Base-by-base conservation (phyloP, 2,329 filamentous ascomycete genomes). In the Fusarium marasasianum region DNA sequence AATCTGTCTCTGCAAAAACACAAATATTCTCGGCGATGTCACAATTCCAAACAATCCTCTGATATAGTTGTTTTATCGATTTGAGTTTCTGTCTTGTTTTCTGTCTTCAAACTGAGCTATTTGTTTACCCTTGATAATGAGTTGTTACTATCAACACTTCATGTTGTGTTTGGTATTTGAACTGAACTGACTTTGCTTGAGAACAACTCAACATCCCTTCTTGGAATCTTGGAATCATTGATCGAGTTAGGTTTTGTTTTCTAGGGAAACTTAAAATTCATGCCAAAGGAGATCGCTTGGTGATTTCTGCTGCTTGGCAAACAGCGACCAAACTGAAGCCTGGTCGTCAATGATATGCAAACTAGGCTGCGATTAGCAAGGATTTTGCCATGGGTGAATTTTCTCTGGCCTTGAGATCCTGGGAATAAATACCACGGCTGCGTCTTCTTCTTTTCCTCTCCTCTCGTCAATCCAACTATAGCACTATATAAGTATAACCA, bases 231-330 rank as follows among this genome's bases (percentile, higher is more conserved):
- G 9, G 9, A 31, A 31, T 11, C 29, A 11, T 31, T 31, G 4
- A 31, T 2, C 4, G 12, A 31, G 5, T 13, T 31, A 3, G 1
- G 31, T 31, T 8, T 18, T 12, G 6, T 24, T 17, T 24, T 6
- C 6, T n/a, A 8, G 5, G 18, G 0, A 24, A 18, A 8, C 15
- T 8, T 0, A 18, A 26, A 8, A 1, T 14, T 41, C 6, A 8
- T 41, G 40, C 20, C 8, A 29, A 9, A 54, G 8, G 6, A 9
- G 8, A 5, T 22, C 6, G 9, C 6, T 40, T 29, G 35, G 0
- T 18, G 15, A 6, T 38, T 40, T 29, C 4, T 54, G 14, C 14
- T 12, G 24, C 11, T 40, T 29, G 8, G 33, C 20, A 40, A 40
- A 40, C 35, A n/a, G 14, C 4, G 35, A 4, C 8, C 35, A 55